A percentile compares a stretch with the other conserved stretches of the same genome.
Conservation (phyloP, 2,329 filamentous ascomycete species). For the Venturia pyrina region DNA sequence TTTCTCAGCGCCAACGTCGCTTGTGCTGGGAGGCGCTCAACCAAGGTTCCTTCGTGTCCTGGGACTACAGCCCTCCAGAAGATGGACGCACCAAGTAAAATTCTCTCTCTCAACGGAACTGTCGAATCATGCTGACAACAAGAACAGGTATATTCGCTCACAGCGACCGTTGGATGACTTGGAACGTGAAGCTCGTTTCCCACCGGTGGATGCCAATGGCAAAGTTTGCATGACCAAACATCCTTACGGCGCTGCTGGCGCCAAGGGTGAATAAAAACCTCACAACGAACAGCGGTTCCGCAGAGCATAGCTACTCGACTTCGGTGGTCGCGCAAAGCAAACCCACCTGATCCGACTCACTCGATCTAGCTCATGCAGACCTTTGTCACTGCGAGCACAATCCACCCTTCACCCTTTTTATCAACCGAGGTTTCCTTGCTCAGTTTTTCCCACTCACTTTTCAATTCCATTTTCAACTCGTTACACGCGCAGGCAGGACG, state of each 20-base stretch:
- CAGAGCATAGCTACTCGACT: background rate
- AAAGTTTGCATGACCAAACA: conserved; percentile 17
- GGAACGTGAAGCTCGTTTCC: conserved; percentile 65
- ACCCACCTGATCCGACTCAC: background rate
- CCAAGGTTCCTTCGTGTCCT: conserved; percentile 62
- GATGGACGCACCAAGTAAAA: conserved; percentile 55
- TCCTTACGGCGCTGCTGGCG: conserved; percentile 11
- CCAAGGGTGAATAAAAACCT: conserved; percentile 9
- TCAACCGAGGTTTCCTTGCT: background rate
- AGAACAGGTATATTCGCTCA: conserved; percentile 67
- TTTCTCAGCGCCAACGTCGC: conserved; percentile 68
- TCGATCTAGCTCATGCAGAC: background rate
- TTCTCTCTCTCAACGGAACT: background rate
- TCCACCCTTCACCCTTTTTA: background rate
- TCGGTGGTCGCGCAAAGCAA: background rate
- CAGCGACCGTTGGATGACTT: conserved; percentile 73
- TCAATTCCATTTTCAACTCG: background rate
- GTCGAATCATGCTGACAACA: conserved; percentile 11
- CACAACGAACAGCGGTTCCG: background rate
- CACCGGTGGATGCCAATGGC: conserved; percentile 40
- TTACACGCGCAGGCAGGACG: background rate
- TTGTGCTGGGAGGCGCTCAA: conserved; percentile 73
- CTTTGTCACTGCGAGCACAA: background rate
- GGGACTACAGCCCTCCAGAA: conserved; percentile 74
- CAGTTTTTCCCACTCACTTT: background rate